Base-by-base conservation (phyloP, 2,329 filamentous ascomycete species). In the Fusarium sp. region DNA sequence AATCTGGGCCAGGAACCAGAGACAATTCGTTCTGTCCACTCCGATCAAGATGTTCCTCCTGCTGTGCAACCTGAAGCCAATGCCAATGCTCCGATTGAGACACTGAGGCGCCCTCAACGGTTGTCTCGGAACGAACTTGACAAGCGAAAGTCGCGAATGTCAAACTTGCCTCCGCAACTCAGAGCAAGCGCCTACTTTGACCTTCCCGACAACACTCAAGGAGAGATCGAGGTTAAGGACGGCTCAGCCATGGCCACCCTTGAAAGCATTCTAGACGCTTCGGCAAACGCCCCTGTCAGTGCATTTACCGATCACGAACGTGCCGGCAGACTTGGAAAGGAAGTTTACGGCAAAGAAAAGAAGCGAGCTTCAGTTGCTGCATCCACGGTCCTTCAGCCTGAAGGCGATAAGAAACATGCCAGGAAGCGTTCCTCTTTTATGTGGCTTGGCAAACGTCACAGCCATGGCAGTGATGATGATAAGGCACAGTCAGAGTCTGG, bases 171-270 rank as follows among this genome's bases (percentile, higher is more conserved):
- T 6, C 90, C 95, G 0, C 94, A 97, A 75, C 87, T 98, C 39
- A 90, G 95, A 68, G 96, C 96, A n/a, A 97, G 92, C 76, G 90
- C 93, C 33, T 98, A 94, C 82, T 98, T 98, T 78, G 95, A 98
- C 65, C 77, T 90, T 28, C 92, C 92, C 1, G 85, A 89, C 7
- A 79, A 83, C 5, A 79, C 83, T 5, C 75, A 82, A 5, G 83
- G 86, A 10, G 81, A 84, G 18, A 84, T 91, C 28, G 86, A 91
- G 73, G 79, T 91, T 61, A 91, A 91, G 80, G 91, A 93, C 65
- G 92, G 93, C 24, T 98, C 96, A 31, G 95, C 95, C 16, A 93
- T 95, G 79, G 92, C 90, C 45, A 97, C 95, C 0, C 88, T 99
- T 13, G 95, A 99, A 74, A 95, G 91, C 79, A 97, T 99, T 59